phyloP scores from a whole-genome alignment of 257 asterid species.

The Gentiana straminea region DNA sequence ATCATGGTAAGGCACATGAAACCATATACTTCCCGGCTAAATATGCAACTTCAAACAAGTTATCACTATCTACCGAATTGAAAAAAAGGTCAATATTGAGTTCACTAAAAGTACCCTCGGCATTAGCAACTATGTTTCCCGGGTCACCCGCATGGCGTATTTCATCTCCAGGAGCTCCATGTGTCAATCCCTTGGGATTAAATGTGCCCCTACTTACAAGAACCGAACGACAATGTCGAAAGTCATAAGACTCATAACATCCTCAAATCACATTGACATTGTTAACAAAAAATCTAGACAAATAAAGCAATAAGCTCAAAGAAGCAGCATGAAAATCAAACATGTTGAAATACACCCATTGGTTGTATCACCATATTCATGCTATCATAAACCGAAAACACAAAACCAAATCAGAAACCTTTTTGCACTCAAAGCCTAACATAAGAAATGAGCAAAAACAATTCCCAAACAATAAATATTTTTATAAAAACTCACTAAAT shows the following conservation, averaged over 20 bases:
- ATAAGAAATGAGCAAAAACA: slow-evolving; percentile 2
- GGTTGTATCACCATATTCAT: slow-evolving; percentile 94
- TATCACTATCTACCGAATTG: not conserved
- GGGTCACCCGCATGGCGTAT: slow-evolving; percentile 99
- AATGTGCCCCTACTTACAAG: slow-evolving; percentile 64
- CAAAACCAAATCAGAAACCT: slow-evolving; percentile 7
- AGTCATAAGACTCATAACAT: slow-evolving; percentile 1
- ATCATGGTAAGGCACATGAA: slow-evolving; percentile 18
- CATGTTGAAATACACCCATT: slow-evolving; percentile 99
- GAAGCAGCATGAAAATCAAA: slow-evolving; percentile 17
- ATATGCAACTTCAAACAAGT: not conserved
- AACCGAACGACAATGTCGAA: not conserved
- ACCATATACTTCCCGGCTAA: not conserved
- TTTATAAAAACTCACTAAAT: slow-evolving; percentile 44
- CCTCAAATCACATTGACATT: slow-evolving; percentile 2
- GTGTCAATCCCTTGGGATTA: slow-evolving; percentile 71
- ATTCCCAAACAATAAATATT: not conserved
- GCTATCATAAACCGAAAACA: slow-evolving; percentile 35
- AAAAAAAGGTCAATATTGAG: not conserved
- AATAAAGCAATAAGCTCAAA: slow-evolving; percentile 4
- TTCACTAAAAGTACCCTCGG: slow-evolving; percentile 87
- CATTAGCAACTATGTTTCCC: slow-evolving; percentile 99
- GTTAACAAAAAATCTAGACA: not conserved
- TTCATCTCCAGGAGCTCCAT: slow-evolving; percentile 92
- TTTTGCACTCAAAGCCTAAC: slow-evolving; percentile 1